phyloP scores from a whole-genome alignment of 495 filamentous ascomycete species.

The Mytilinidion resinicola region DNA sequence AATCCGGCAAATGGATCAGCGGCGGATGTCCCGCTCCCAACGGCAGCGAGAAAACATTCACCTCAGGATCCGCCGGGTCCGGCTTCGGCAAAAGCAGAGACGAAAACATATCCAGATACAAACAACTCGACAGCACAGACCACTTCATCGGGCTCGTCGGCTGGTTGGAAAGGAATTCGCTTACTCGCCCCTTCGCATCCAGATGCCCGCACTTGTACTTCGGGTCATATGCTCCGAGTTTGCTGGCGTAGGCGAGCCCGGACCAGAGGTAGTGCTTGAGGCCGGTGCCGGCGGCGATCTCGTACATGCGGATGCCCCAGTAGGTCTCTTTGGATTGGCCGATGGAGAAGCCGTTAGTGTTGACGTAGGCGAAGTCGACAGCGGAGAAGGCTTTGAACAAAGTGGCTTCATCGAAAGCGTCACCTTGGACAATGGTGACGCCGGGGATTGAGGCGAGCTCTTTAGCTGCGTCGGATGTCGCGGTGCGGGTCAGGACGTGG shows the following conservation, averaged over 20 bases:
- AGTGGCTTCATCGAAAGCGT: slow-evolving; percentile 9
- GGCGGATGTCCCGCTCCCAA: slow-evolving; percentile 17
- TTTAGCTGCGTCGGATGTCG: slow-evolving; percentile 6
- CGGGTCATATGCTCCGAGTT: slow-evolving; percentile 43
- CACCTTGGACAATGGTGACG: slow-evolving; percentile 11
- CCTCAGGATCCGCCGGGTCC: slow-evolving; percentile 6
- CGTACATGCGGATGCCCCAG: slow-evolving; percentile 51
- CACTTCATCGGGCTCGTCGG: slow-evolving; percentile 41
- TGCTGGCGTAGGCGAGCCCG: slow-evolving; percentile 19
- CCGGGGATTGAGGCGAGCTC: slow-evolving; percentile 13
- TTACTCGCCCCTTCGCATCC: slow-evolving; percentile 51
- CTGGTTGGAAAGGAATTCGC: slow-evolving; percentile 45
- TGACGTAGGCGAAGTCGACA: slow-evolving; percentile 48
- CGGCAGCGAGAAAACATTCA: slow-evolving; percentile 12
- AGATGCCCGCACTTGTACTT: slow-evolving; percentile 47
- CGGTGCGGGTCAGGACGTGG: slow-evolving; percentile 18
- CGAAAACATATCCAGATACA: slow-evolving; percentile 49
- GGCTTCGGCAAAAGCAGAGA: slow-evolving; percentile 20
- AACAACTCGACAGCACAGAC: slow-evolving; percentile 47
- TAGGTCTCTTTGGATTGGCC: slow-evolving; percentile 51
- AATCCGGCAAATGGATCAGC: slow-evolving; percentile 19
- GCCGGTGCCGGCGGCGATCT: slow-evolving; percentile 46
- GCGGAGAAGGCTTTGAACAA: slow-evolving; percentile 33
- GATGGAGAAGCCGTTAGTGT: slow-evolving; percentile 48
- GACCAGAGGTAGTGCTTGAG: slow-evolving; percentile 48